These are phyloP conservation scores for Ascochyta fabae DNA, from an alignment of 2,329 filamentous ascomycete genomes.

Conservation along the genomic window DNA sequence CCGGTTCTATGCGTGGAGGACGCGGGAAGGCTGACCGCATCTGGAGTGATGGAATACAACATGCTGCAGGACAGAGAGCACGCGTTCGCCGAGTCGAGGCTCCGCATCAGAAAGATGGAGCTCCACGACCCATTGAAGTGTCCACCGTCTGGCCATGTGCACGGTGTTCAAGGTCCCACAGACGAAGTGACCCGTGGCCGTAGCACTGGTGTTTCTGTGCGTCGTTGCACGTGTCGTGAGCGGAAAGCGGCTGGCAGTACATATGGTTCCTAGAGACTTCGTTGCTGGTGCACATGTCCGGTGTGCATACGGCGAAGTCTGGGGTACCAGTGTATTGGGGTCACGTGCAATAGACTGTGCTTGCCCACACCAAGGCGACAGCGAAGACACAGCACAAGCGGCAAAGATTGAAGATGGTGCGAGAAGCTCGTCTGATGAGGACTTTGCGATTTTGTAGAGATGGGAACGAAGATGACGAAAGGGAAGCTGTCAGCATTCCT, in stretches of 20 bases:
- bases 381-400: no score
- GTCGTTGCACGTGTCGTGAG: background rate
- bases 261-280: background rate
- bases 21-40: background rate
- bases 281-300: background rate
- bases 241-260: background rate
- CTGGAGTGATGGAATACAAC: background rate
- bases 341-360: background rate
- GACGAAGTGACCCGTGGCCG: background rate
- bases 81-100: background rate
- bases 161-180: background rate
- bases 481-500: constrained; percentile 3
- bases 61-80: background rate
- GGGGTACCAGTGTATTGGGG: background rate
- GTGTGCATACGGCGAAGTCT: background rate
- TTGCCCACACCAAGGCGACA: no score
- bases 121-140: constrained; percentile 2
- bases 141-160: background rate
- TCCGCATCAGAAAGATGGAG: constrained; percentile 5
- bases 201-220: constrained; percentile 1
- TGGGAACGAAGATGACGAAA: constrained; percentile 5
- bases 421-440: background rate
- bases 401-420: no score
- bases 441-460: background rate
- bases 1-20: constrained; percentile 9